Conservation (phyloP, 305 asterid genomes). For the Fraxinus dipetala region DNA sequence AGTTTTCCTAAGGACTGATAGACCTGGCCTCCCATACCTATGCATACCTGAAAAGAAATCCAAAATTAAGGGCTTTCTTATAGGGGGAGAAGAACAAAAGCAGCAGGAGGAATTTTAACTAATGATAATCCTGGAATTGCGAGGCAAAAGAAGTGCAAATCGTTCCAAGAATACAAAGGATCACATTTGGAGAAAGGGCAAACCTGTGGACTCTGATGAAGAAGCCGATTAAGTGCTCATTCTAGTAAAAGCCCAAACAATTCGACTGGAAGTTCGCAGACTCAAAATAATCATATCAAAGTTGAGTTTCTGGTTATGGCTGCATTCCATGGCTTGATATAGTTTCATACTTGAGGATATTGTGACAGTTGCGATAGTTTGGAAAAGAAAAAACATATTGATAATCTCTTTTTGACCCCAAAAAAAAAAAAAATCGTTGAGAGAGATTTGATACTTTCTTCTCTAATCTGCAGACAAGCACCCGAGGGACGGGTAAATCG, state of each 20-base stretch:
- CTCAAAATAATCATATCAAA: background rate
- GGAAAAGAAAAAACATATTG: too few relatives aligned
- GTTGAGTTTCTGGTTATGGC: background rate
- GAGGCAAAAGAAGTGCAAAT: background rate
- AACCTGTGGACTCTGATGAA: background rate
- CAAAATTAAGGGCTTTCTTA: background rate
- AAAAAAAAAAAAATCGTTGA: too few relatives aligned
- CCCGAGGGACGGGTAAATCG: too few relatives aligned
- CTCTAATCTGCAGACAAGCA: too few relatives aligned
- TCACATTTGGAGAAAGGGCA: background rate
- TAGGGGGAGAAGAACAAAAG: background rate
- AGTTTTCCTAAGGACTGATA: background rate
- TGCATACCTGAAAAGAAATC: background rate
- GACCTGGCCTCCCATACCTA: background rate
- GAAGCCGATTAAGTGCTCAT: background rate
- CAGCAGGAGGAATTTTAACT: background rate
- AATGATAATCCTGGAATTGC: background rate
- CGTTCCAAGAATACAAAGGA: background rate
- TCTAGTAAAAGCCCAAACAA: background rate
- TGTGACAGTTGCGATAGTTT: background rate
- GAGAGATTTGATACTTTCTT: too few relatives aligned
- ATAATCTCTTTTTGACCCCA: too few relatives aligned
- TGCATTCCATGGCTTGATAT: constrained; percentile 1
- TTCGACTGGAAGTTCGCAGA: background rate
- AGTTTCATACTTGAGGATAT: background rate